Percentiles rank a stretch among this genome's conserved stretches.
These are phyloP conservation scores for Metschnikowia gruessii DNA, from an alignment of 805 yeast genomes.

Conservation along the genomic window DNA sequence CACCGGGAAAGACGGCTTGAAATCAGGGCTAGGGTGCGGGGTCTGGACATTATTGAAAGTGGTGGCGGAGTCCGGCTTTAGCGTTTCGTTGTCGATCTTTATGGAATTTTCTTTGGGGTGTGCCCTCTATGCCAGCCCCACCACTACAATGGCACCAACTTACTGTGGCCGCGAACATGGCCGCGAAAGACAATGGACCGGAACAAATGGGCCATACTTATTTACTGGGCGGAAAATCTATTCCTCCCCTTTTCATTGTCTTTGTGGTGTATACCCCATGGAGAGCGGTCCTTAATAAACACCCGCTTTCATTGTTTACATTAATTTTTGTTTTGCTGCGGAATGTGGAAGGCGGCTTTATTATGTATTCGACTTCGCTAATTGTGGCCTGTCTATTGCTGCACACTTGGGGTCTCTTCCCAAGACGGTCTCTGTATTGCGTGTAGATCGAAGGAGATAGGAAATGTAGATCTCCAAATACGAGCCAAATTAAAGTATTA, in stretches of 20 bases:
- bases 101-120: neutral
- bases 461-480: no score
- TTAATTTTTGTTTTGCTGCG: neutral
- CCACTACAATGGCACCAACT: neutral
- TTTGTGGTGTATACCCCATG: neutral
- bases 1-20: neutral
- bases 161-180: conserved; percentile 1
- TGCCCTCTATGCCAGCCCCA: conserved; percentile 1
- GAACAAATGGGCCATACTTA: neutral
- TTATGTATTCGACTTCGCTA: neutral
- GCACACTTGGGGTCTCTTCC: neutral
- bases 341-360: neutral
- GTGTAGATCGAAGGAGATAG: no score
- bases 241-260: no score
- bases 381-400: neutral
- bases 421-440: no score
- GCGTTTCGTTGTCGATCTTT: neutral
- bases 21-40: neutral
- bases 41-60: neutral
- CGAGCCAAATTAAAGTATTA: no score
- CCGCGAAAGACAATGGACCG: conserved; percentile 1
- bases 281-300: neutral
- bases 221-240: no score
- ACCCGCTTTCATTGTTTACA: neutral
- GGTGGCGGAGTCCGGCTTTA: neutral